A percentile compares a stretch with the other conserved stretches of the same genome.
phyloP scores from a whole-genome alignment of 805 yeast species.

The Sugiyamaella floridensis region DNA sequence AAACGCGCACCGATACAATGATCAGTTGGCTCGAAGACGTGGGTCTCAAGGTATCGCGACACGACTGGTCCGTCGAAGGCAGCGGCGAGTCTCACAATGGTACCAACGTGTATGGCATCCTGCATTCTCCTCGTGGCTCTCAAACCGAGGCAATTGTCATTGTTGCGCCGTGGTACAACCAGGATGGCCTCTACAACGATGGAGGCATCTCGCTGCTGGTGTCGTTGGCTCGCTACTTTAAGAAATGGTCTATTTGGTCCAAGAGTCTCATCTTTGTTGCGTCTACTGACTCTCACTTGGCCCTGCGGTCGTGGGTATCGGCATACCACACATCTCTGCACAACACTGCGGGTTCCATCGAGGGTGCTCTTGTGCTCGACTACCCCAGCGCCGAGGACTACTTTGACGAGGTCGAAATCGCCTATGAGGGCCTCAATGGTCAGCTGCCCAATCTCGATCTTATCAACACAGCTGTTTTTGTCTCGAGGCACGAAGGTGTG shows the following conservation, averaged over 20 bases:
- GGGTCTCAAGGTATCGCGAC: conserved; percentile 59
- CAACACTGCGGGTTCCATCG: conserved; percentile 87
- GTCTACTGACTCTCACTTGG: conserved; percentile 60
- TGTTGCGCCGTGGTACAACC: conserved; percentile 78
- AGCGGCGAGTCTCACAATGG: conserved; percentile 29
- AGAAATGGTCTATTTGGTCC: conserved; percentile 89
- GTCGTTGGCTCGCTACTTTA: conserved; percentile 71
- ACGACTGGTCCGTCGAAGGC: conserved; percentile 31
- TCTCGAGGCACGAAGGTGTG: conserved; percentile 71
- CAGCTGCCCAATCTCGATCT: conserved; percentile 92
- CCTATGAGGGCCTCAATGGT: conserved; percentile 87
- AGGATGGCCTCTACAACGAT: conserved; percentile 56
- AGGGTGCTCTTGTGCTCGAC: conserved; percentile 82
- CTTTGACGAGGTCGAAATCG: conserved; percentile 66
- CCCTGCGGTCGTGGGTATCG: conserved; percentile 83
- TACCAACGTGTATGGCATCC: conserved; percentile 62
- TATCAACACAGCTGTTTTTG: conserved; percentile 69
- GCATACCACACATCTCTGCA: conserved; percentile 85
- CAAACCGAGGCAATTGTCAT: conserved; percentile 92
- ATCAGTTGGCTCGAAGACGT: conserved; percentile 57
- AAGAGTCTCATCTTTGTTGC: conserved; percentile 84
- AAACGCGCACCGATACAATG: conserved; percentile 41
- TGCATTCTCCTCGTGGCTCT: conserved; percentile 92
- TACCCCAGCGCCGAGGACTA: conserved; percentile 57
- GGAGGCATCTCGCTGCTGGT: conserved; percentile 75